Evolutionary conservation across 257 asterid genomes (phyloP), one percentile per base, ranked within the genome.

Genomic region (Paraleonurus japonicus): DNA sequence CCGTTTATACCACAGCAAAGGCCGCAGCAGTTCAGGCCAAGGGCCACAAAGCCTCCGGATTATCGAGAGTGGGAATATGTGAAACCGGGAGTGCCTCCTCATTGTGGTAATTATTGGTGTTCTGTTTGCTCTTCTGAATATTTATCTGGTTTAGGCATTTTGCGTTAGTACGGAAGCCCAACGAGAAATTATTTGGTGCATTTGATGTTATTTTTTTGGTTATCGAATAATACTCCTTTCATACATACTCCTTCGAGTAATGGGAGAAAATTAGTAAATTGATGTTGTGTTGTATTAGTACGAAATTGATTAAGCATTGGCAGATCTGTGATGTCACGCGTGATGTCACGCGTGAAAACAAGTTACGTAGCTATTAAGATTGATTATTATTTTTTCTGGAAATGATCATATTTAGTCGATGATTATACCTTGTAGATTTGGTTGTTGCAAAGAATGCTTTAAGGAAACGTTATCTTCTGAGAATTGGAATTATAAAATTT

Each of bases 31-130:
- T 61, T 73, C 61, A 72, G 87, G 73, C 88, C 85, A 2, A 78
- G 87, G 78, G 78, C 87, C 55, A 73, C 89, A 0, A 93, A 82
- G 82, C 89, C 92, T 13, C 85, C 84, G 19, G 88, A 85, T 74
- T 87, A 80, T 73, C 84, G 97, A 70, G 84, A 81, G 17, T 94
- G 98, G 98, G 95, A 89, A 77, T 72, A 74, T 71, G 88, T 89
- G 5, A 81, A 84, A 58, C 85, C 81, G 4, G 78, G 76, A 61
- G 95, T 89, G 2, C 85, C 96, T 23, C 82, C 87, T 73, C 73
- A 80, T 54, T 82, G 78, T 22, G 98, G 98, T 91, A 79, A 61
- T 63, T 51, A 24, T 30, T 43, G 11, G 7, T 75, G 53, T 51
- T 43, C 32, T 73, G 37, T 62, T 71, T 55, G 6, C n/a, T 57